A percentile compares a stretch with the other conserved stretches of the same genome.
Evolutionary conservation across 352 stramenopile species (phyloP).

Genomic region (Phytophthora rubi): DNA sequence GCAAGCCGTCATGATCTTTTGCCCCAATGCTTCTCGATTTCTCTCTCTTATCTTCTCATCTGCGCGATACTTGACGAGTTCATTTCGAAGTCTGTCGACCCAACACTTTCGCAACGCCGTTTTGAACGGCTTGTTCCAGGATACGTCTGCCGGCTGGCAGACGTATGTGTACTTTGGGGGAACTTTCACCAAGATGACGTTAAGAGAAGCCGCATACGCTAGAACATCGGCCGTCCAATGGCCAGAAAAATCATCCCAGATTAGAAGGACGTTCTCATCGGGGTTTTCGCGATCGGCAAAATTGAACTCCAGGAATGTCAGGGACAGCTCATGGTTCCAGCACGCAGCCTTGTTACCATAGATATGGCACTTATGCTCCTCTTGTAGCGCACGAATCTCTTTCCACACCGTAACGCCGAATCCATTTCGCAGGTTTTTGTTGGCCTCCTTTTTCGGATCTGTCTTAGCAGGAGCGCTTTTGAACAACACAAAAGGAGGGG

Average conservation of each 20-base stretch:
- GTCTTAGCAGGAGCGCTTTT: neutral
- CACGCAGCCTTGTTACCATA: neutral
- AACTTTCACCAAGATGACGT: neutral
- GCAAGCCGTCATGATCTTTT: neutral
- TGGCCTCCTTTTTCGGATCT: neutral
- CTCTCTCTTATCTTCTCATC: neutral
- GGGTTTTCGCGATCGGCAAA: neutral
- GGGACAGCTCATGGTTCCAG: neutral
- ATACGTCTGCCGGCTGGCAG: neutral
- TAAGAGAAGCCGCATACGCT: neutral
- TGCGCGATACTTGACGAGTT: neutral
- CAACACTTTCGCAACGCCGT: neutral
- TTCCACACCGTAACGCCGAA: neutral
- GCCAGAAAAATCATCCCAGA: neutral
- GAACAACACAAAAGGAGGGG: neutral
- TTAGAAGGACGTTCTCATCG: neutral
- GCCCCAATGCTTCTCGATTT: neutral
- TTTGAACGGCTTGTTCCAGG: neutral
- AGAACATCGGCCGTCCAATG: neutral
- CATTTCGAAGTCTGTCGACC: neutral
- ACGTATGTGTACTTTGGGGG: neutral
- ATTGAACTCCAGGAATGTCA: neutral
- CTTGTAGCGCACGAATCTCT: neutral
- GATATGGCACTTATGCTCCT: neutral
- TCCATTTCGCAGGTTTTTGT: neutral